phyloP scores from a whole-genome alignment of 208 protist genomes.

The Lotmaria passim region DNA sequence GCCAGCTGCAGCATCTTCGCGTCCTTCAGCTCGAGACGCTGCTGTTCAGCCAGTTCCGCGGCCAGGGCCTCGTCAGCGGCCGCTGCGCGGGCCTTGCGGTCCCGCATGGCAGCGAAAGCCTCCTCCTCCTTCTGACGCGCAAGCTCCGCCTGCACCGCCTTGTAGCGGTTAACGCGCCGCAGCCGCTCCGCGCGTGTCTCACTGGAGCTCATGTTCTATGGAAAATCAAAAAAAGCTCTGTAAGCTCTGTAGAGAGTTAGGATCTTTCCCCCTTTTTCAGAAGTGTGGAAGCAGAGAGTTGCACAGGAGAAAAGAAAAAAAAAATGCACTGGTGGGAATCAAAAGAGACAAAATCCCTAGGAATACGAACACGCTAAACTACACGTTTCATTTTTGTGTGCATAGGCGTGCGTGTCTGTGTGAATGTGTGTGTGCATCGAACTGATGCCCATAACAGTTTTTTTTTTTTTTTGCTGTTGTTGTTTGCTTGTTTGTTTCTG shows the following conservation, averaged over 20 bases:
- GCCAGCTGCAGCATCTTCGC: conserved; percentile 91
- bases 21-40: conserved; percentile 72
- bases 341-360: too few relatives aligned
- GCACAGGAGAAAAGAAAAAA: too few relatives aligned
- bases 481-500: too few relatives aligned
- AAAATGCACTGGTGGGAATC: too few relatives aligned
- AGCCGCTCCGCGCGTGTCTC: conserved; percentile 81
- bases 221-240: neutral
- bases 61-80: conserved; percentile 78
- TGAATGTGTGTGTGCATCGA: too few relatives aligned
- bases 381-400: too few relatives aligned
- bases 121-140: conserved; percentile 78
- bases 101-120: conserved; percentile 54
- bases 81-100: conserved; percentile 50
- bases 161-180: conserved; percentile 85
- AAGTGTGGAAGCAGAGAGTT: neutral
- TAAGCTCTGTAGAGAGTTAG: neutral
- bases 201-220: conserved; percentile 28
- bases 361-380: too few relatives aligned
- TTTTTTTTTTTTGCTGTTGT: too few relatives aligned
- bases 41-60: conserved; percentile 77
- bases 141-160: conserved; percentile 86
- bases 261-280: too few relatives aligned
- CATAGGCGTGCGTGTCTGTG: too few relatives aligned
- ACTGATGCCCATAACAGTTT: too few relatives aligned